Percentiles rank a stretch among this genome's conserved stretches.
Evolutionary conservation across 2,329 filamentous ascomycete genomes (phyloP).

Genomic region (Venturia aucupariae): DNA sequence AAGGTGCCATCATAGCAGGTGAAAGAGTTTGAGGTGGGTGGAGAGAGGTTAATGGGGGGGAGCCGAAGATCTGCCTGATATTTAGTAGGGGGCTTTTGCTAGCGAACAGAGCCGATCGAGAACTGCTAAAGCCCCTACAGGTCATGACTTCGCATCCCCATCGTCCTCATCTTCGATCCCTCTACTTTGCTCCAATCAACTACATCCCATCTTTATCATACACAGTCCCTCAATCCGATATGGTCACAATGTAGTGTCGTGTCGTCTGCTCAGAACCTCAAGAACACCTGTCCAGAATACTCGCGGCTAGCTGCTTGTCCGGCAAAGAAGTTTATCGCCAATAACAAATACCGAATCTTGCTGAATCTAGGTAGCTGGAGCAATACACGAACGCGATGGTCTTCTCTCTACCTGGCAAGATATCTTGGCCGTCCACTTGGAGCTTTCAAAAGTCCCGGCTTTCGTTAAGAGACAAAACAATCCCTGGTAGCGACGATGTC

Average conservation of each 20-base stretch:
- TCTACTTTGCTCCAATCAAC: neutral
- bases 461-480: neutral
- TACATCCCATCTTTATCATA: no score
- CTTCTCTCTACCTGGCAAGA: neutral
- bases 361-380: neutral
- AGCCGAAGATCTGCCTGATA: neutral
- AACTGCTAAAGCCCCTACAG: neutral
- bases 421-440: neutral
- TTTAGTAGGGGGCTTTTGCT: neutral
- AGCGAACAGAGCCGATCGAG: neutral
- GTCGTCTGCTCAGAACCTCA: neutral
- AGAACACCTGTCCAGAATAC: neutral
- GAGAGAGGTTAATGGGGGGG: neutral
- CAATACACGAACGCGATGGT: neutral
- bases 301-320: neutral
- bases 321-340: neutral
- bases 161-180: neutral
- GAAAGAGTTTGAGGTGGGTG: neutral
- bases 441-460: neutral
- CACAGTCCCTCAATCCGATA: neutral
- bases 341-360: neutral
- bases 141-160: neutral
- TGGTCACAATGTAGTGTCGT: neutral
- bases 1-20: neutral
- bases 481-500: neutral